phyloP scores from a whole-genome alignment of 768 basidiomycete species.

The Tephrocybe rancida region DNA sequence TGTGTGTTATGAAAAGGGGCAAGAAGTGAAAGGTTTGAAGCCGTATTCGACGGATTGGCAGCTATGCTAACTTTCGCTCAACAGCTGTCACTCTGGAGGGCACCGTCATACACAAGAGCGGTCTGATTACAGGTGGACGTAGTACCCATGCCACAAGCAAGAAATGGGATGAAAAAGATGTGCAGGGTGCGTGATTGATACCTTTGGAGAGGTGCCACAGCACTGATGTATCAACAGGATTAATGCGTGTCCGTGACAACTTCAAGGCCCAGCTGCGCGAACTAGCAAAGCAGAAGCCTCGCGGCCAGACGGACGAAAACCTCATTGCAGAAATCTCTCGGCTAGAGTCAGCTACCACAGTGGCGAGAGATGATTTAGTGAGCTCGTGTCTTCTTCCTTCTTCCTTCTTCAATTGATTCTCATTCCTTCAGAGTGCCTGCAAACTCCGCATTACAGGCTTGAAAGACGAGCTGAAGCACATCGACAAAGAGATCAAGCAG shows the following conservation, averaged over 20 bases:
- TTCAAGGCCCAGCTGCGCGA: constrained; percentile 79
- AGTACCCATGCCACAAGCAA: constrained; percentile 75
- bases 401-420: neutral
- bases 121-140: constrained; percentile 93
- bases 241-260: constrained; percentile 64
- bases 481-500: constrained; percentile 70
- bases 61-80: neutral
- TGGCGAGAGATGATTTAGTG: constrained; percentile 85
- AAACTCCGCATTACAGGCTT: constrained; percentile 76
- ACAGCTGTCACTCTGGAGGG: constrained; percentile 95
- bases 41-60: neutral
- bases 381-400: constrained; percentile 19
- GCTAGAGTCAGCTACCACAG: constrained; percentile 73
- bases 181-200: constrained; percentile 67
- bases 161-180: constrained; percentile 95
- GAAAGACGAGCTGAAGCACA: constrained; percentile 82
- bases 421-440: constrained; percentile 61
- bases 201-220: neutral
- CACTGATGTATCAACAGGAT: constrained; percentile 28
- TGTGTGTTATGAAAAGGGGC: constrained; percentile 91
- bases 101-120: constrained; percentile 96
- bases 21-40: constrained; percentile 92
- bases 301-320: constrained; percentile 81
- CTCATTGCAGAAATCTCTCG: constrained; percentile 76
- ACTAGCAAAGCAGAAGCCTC: constrained; percentile 80